Conservation (phyloP, 805 yeast genomes). For the Starmerella apicola region DNA sequence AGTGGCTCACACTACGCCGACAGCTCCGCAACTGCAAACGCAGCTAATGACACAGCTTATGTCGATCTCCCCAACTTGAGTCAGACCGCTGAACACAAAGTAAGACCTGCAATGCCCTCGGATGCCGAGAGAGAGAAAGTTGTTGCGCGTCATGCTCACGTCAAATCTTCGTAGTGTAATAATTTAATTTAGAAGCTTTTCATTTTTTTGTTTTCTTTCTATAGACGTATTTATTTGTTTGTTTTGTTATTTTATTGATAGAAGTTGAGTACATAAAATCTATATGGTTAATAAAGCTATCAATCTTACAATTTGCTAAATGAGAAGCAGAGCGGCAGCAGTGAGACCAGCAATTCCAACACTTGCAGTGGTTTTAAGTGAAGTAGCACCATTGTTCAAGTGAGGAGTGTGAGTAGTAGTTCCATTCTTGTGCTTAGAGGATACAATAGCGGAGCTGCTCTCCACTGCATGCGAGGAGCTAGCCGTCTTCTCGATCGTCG, state of each 20-base stretch:
- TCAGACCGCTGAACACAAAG: constrained; percentile 16
- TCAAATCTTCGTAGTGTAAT: too few relatives aligned
- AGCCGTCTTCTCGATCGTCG: not conserved
- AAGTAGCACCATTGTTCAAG: constrained; percentile 6
- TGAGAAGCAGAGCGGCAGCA: constrained; percentile 3
- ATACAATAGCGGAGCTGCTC: not conserved
- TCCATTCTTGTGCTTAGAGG: not conserved
- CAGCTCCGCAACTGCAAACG: constrained; percentile 23
- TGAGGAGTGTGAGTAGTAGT: not conserved
- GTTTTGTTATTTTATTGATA: too few relatives aligned
- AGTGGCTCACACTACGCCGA: constrained; percentile 22
- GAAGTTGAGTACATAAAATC: too few relatives aligned
- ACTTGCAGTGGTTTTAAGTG: not conserved
- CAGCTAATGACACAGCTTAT: constrained; percentile 19
- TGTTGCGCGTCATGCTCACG: too few relatives aligned
- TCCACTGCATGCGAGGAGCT: not conserved
- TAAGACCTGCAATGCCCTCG: constrained; percentile 12
- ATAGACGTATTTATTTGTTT: too few relatives aligned
- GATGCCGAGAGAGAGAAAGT: constrained; percentile 9
- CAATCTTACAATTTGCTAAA: too few relatives aligned
- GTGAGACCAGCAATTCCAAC: constrained; percentile 3
- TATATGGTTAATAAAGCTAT: too few relatives aligned
- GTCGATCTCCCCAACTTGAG: constrained; percentile 17
- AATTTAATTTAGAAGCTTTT: too few relatives aligned
- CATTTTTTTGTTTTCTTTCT: too few relatives aligned